phyloP scores from a whole-genome alignment of 768 basidiomycete genomes.

The Postia placenta region DNA sequence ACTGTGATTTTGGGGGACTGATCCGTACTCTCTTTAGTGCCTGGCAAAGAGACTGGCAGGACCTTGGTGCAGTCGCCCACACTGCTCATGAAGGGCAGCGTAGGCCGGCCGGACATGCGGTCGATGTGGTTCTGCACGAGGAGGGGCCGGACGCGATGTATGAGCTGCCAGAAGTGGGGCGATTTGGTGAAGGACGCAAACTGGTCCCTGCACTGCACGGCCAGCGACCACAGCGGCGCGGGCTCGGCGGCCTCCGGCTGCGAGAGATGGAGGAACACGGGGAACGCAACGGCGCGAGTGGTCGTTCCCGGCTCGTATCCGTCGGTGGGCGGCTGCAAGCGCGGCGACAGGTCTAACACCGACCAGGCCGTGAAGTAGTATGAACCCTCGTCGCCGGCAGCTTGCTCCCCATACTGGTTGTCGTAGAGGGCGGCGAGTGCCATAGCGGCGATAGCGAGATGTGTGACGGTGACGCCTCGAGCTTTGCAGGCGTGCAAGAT shows the following conservation, averaged over 20 bases:
- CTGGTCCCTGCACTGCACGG: neutral
- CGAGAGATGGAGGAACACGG: neutral
- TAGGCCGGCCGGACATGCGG: neutral
- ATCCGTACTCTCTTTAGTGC: neutral
- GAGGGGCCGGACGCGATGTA: neutral
- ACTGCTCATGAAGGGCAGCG: conserved; percentile 2
- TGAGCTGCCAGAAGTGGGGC: conserved; percentile 3
- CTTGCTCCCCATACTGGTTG: neutral
- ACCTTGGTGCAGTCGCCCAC: conserved; percentile 1
- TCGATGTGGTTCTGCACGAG: neutral
- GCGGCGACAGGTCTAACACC: neutral
- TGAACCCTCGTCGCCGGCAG: neutral
- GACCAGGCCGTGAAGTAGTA: neutral
- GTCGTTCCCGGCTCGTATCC: neutral
- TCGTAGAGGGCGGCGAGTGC: too few species aligned
- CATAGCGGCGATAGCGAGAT: neutral
- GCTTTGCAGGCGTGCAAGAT: conserved; percentile 1
- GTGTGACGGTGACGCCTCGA: conserved; percentile 1
- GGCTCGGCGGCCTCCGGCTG: neutral
- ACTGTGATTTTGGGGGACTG: neutral
- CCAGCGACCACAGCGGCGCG: neutral
- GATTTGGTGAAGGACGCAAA: neutral
- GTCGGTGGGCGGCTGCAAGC: neutral
- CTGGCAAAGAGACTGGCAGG: neutral
- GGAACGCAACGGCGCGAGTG: neutral